Percentiles rank a stretch among this genome's conserved stretches.
Conservation (phyloP, 2,329 filamentous ascomycete species). For the Paracoccidioides brasiliensis region DNA sequence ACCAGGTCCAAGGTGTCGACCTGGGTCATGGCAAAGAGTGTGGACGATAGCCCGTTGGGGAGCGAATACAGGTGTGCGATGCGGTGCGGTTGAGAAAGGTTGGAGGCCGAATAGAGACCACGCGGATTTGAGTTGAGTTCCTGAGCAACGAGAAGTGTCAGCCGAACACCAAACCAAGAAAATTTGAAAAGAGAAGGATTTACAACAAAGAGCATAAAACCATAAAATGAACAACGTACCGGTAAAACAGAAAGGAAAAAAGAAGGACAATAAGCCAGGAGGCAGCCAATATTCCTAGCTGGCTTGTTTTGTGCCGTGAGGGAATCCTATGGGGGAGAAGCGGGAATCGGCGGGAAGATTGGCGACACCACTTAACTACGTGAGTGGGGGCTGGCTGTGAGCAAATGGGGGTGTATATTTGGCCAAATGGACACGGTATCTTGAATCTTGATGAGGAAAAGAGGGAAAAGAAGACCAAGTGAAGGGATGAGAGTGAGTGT, state of each 20-base stretch:
- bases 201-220: too few relatives aligned
- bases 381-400: too few relatives aligned
- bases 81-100: background rate
- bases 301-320: too few relatives aligned
- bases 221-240: background rate
- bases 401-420: too few relatives aligned
- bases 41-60: background rate
- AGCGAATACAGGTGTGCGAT: background rate
- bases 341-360: too few relatives aligned
- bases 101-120: background rate
- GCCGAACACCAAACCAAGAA: background rate
- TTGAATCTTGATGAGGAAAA: too few relatives aligned
- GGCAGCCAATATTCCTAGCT: too few relatives aligned
- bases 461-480: too few relatives aligned
- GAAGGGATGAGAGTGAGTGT: too few relatives aligned
- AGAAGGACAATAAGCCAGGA: background rate
- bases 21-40: slow-evolving; percentile 57
- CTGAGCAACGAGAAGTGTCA: background rate
- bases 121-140: background rate
- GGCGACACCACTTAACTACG: too few relatives aligned
- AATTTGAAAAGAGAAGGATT: background rate
- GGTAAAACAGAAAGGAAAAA: background rate
- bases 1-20: slow-evolving; percentile 90
- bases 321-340: too few relatives aligned
- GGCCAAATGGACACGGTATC: too few relatives aligned